phyloP scores from a whole-genome alignment of 2,329 filamentous ascomycete genomes.

The Trichophyton schoenleinii region DNA sequence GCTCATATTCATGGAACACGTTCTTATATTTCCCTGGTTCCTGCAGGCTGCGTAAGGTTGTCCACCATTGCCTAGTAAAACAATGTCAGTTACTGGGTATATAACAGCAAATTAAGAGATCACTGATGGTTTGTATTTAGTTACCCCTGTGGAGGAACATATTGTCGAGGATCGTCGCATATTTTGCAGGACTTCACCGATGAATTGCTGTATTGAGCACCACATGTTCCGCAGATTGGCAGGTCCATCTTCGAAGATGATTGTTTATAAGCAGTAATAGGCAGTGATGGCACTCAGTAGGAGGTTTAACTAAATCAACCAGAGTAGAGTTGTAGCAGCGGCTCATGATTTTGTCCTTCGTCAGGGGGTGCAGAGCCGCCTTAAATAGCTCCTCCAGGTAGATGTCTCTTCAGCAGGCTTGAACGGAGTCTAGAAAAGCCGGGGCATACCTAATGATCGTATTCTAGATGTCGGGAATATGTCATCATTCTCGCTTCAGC shows the following conservation, averaged over 20 bases:
- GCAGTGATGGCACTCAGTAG: no score
- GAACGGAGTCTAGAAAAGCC: no score
- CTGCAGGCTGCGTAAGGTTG: constrained; percentile 19
- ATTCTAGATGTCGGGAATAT: no score
- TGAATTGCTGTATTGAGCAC: constrained; percentile 16
- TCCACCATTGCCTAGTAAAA: constrained; percentile 19
- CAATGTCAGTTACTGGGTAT: background rate
- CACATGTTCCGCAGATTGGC: constrained; percentile 20
- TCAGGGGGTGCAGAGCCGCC: no score
- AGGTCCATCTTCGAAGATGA: constrained; percentile 14
- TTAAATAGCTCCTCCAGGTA: no score
- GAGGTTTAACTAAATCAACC: no score
- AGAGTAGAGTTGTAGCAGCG: no score
- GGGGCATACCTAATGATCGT: no score
- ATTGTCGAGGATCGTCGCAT: constrained; percentile 24
- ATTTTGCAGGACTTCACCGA: constrained; percentile 19
- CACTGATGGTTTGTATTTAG: background rate
- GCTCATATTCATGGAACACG: constrained; percentile 14
- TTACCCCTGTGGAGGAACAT: constrained; percentile 19
- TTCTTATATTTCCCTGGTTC: constrained; percentile 16
- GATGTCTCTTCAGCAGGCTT: no score
- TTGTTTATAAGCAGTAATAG: no score
- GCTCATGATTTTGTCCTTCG: no score
- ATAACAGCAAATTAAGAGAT: background rate
- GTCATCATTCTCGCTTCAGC: no score